A percentile compares a stretch with the other conserved stretches of the same genome.
These are phyloP conservation scores for Stachybotrys chartarum DNA, from an alignment of 2,329 filamentous ascomycete genomes.

Conservation along the genomic window DNA sequence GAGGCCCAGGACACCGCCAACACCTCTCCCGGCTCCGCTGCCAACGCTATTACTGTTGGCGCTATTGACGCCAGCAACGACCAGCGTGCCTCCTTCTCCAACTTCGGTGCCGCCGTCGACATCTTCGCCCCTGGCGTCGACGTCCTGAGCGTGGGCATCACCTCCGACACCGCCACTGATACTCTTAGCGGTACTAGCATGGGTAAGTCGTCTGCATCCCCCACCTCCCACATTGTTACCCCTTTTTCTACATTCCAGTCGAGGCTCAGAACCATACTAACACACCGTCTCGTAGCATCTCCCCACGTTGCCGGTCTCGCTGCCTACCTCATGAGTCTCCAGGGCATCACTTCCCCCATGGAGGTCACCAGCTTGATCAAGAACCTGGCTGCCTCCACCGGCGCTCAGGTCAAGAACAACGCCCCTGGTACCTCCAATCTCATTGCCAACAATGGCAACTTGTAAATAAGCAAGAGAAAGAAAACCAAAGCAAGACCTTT, in stretches of 20 bases:
- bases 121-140: conserved; percentile 50
- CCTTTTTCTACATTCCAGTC: background rate
- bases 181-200: conserved; percentile 51
- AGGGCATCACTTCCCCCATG: conserved; percentile 33
- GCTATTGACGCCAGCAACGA: conserved; percentile 48
- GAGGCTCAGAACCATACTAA: background rate
- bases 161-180: conserved; percentile 35
- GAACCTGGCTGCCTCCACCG: conserved; percentile 40
- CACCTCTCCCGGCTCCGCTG: conserved; percentile 47
- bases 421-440: conserved; percentile 35
- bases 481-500: background rate
- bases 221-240: background rate
- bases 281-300: conserved; percentile 33
- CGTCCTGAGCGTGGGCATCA: conserved; percentile 45
- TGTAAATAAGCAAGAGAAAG: conserved; percentile 8
- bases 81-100: conserved; percentile 45
- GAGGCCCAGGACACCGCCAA: conserved; percentile 43
- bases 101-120: conserved; percentile 47
- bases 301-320: conserved; percentile 63
- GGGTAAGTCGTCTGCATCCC: conserved; percentile 25
- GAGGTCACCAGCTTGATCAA: conserved; percentile 41
- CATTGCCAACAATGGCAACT: conserved; percentile 51
- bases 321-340: conserved; percentile 57
- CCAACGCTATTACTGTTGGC: conserved; percentile 52
- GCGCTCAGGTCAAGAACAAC: conserved; percentile 36